Conservation (phyloP, 441 rosid genomes). For the Erysimum cheiri region DNA sequence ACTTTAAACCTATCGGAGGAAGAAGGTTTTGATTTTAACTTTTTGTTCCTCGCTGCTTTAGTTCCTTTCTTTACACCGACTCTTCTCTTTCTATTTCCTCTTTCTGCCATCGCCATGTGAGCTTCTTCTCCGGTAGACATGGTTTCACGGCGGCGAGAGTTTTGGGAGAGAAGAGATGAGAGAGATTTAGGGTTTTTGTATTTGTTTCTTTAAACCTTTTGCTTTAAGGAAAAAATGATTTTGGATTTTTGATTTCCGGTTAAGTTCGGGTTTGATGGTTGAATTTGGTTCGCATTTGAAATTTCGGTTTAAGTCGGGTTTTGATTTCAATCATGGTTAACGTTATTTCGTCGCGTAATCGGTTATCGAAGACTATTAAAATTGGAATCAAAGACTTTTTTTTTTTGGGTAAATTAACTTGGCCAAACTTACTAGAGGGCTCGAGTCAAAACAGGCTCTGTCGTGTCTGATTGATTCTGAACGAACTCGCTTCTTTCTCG, state of each 20-base stretch:
- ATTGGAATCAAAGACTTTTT: no score
- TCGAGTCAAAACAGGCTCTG: no score
- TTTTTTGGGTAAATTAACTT: no score
- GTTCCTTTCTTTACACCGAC: conserved; percentile 55
- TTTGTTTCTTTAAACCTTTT: background rate
- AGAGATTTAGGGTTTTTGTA: conserved; percentile 27
- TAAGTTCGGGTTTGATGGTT: background rate
- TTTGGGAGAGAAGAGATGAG: background rate
- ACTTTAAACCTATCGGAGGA: conserved; percentile 56
- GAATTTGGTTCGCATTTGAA: background rate
- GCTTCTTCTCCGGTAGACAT: conserved; percentile 54
- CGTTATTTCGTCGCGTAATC: no score
- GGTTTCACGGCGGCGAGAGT: conserved; percentile 22
- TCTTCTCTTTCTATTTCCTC: conserved; percentile 57
- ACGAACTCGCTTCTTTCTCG: no score
- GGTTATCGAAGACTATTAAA: no score
- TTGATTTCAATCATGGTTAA: no score
- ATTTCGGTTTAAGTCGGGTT: background rate
- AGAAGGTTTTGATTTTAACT: conserved; percentile 51
- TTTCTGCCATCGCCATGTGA: conserved; percentile 42
- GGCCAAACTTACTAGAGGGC: no score
- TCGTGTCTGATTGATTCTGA: no score
- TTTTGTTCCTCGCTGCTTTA: conserved; percentile 46
- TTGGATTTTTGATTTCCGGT: background rate
- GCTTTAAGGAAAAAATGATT: background rate